Base-by-base conservation (phyloP, 306 rosid genomes). In the Gastrolobium villosum region DNA sequence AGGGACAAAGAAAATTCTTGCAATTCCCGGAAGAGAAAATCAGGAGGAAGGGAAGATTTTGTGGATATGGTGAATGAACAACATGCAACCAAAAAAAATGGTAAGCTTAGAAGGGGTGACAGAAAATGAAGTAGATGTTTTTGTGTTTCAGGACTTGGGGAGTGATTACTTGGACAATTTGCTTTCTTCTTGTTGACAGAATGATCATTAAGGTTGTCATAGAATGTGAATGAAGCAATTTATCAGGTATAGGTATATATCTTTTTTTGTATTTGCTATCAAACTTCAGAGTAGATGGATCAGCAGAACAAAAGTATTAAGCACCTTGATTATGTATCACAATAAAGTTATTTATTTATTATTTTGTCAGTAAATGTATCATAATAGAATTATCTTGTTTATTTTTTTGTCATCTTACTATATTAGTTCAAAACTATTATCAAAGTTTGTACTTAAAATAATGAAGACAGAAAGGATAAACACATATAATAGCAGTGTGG, bases 111-210 rank as follows among this genome's bases (percentile, higher is more conserved):
- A 60, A 32, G 54, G 81, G 8, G 49, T 76, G 37, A 7, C 66
- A 4, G 83, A 53, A 6, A n/a, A 72, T 79, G 83, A 84, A 34
- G 60, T 73, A n/a, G 91, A 75, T 75, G 88, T 84, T 14, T 65
- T 89, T 53, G 96, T 84, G 89, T 87, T 91, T 64, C 87, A 89
- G 66, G 93, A 87, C 65, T 75, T 91, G 74, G 93, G 92, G 67
- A 89, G 74, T 86, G 96, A 82, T 70, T 87, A 72, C 39, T 83
- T 91, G 86, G 93, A 91, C 28, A 83, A 48, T 70, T 86, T 91
- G 86, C 79, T 91, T 26, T 82, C 93, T 80, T 80, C 87, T 40
- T 57, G 78, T 63, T 91, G 84, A 85, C 31, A 31, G 28, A 28
- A 50, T 43, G 14, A 3, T 68, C 1, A 66, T 9, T 13, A 28